Evolutionary conservation across 164 flowering plant genomes (phyloP).

Genomic region (grape (Vitis vinifera)): DNA sequence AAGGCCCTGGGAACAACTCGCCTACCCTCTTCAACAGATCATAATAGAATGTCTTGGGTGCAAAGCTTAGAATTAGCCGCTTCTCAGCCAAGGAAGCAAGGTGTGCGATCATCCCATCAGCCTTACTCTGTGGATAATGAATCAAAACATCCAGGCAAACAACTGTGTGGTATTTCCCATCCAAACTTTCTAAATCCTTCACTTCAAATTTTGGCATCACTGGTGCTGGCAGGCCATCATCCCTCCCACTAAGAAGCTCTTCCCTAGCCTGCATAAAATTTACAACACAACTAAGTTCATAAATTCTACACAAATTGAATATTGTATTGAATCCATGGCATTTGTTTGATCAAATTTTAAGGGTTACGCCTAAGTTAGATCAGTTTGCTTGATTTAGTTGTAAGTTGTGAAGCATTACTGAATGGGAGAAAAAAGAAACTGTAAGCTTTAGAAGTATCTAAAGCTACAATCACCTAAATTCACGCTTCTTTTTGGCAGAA

Average conservation of each 20-base stretch:
- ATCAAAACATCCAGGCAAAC: constrained; percentile 91
- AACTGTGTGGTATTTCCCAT: constrained; percentile 84
- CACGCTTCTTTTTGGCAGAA: too few relatives aligned
- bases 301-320: neutral
- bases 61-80: constrained; percentile 82
- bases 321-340: neutral
- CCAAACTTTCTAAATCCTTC: constrained; percentile 79
- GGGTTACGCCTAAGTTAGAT: neutral
- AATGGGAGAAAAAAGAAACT: too few relatives aligned
- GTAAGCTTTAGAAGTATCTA: too few relatives aligned
- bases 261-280: constrained; percentile 52
- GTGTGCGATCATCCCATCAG: constrained; percentile 94
- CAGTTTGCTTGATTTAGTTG: too few relatives aligned
- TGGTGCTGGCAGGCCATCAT: constrained; percentile 16
- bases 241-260: constrained; percentile 12
- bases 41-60: constrained; percentile 91
- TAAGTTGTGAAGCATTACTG: too few relatives aligned
- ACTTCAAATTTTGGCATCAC: constrained; percentile 84
- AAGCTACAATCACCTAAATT: too few relatives aligned
- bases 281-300: neutral
- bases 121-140: constrained; percentile 94
- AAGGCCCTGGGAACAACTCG: constrained; percentile 97
- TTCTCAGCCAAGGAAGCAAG: constrained; percentile 86
- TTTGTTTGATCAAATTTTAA: neutral
- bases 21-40: constrained; percentile 83